Conservation (phyloP, 2,329 filamentous ascomycete genomes). For the Venturia asperata region DNA sequence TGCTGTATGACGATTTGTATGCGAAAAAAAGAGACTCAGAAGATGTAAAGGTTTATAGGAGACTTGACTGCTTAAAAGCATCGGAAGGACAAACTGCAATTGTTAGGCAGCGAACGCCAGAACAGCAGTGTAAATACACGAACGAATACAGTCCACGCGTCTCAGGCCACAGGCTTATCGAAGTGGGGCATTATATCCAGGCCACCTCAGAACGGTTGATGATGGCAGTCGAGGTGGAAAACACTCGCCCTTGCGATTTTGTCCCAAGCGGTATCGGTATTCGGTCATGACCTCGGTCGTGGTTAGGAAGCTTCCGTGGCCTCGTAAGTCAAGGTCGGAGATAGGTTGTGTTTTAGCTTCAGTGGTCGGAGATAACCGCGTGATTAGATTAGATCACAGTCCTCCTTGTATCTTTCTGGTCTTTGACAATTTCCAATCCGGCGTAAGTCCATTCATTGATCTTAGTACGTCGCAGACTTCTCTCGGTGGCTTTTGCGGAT, state of each 20-base stretch:
- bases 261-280: neutral
- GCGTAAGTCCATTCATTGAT: neutral
- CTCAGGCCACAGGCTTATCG: neutral
- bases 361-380: neutral
- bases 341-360: neutral
- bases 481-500: too few species aligned
- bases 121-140: neutral
- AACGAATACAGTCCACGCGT: slow-evolving; percentile 7
- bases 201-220: neutral
- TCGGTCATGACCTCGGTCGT: neutral
- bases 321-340: neutral
- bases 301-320: slow-evolving; percentile 6
- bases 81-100: neutral
- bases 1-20: neutral
- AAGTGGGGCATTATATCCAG: neutral
- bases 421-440: neutral
- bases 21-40: neutral
- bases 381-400: slow-evolving; percentile 3
- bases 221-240: neutral
- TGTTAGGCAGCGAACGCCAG: neutral
- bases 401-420: neutral
- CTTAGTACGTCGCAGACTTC: neutral
- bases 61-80: too few species aligned
- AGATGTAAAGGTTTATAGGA: too few species aligned
- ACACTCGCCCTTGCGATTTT: neutral